These are phyloP conservation scores for Crucibulum laeve DNA, from an alignment of 768 basidiomycete genomes.

Conservation along the genomic window DNA sequence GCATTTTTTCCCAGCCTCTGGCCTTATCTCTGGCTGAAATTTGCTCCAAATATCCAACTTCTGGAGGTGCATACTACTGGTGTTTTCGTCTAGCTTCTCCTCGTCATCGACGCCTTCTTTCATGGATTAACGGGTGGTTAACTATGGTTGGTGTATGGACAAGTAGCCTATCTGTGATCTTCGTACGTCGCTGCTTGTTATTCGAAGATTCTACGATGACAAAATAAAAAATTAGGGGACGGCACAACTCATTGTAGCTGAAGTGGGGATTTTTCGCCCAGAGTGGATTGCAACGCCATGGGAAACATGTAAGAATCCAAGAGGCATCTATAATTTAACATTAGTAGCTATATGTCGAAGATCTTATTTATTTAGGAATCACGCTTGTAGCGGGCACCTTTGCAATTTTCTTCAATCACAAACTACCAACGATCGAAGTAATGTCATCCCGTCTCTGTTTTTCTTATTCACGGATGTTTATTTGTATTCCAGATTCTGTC, in stretches of 20 bases:
- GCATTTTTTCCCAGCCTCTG: constrained; percentile 41
- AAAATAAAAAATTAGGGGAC: no score
- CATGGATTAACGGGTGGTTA: constrained; percentile 70
- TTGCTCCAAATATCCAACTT: constrained; percentile 57
- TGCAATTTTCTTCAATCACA: constrained; percentile 52
- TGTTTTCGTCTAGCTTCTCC: constrained; percentile 56
- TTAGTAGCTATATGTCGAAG: constrained; percentile 17
- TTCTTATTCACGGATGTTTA: constrained; percentile 4
- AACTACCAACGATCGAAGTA: constrained; percentile 47
- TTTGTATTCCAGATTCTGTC: constrained; percentile 39
- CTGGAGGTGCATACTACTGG: constrained; percentile 66
- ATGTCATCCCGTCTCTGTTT: no score
- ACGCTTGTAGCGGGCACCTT: constrained; percentile 41
- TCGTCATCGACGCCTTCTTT: constrained; percentile 42
- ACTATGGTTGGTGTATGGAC: constrained; percentile 70
- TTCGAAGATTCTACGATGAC: no score
- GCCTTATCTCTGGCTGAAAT: constrained; percentile 56
- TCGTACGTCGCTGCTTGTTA: constrained; percentile 34
- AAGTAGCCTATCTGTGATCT: constrained; percentile 60
- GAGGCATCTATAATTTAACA: no score
- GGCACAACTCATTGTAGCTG: constrained; percentile 56
- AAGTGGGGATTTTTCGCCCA: constrained; percentile 51
- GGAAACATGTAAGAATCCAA: constrained; percentile 47
- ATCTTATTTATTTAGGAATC: constrained; percentile 55
- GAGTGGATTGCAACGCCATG: constrained; percentile 54